phyloP scores from a whole-genome alignment of 495 filamentous ascomycete genomes.

The Penicillium pancosmium region DNA sequence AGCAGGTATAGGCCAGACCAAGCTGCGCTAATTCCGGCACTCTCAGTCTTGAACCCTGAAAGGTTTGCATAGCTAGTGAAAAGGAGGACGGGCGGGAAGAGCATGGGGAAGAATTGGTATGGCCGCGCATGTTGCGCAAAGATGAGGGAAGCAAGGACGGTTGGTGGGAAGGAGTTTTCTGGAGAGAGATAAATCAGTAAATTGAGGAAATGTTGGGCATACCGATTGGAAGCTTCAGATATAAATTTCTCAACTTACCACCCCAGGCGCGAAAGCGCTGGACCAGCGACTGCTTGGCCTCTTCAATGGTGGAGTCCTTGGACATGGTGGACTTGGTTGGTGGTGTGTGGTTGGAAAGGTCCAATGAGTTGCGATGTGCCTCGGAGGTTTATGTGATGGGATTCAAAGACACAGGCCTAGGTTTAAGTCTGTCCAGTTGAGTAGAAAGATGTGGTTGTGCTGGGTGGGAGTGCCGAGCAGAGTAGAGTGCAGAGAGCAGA shows the following conservation, averaged over 20 bases:
- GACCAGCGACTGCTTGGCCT: constrained; percentile 52
- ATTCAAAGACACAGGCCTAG: too few relatives aligned
- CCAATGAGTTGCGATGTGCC: background rate
- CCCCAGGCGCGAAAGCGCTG: constrained; percentile 67
- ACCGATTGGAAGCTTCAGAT: background rate
- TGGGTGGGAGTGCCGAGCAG: background rate
- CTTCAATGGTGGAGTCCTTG: constrained; percentile 38
- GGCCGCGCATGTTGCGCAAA: constrained; percentile 76
- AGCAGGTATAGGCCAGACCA: constrained; percentile 87
- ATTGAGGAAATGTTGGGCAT: background rate
- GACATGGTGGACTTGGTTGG: constrained; percentile 19
- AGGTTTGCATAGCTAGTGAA: constrained; percentile 86
- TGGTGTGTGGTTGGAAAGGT: background rate
- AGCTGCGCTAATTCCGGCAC: constrained; percentile 80
- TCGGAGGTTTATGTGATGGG: too few relatives aligned
- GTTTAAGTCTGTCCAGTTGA: background rate
- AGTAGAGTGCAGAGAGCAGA: background rate
- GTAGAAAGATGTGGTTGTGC: background rate
- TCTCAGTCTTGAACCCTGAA: constrained; percentile 75
- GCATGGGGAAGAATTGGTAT: constrained; percentile 71
- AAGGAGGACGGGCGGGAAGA: constrained; percentile 82
- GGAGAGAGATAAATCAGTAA: constrained; percentile 16
- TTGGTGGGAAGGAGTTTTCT: constrained; percentile 82
- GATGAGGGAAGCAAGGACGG: constrained; percentile 77
- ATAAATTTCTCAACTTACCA: constrained; percentile 53